Base-by-base conservation (phyloP, 1,284 basidiomycete genomes). In the Pascua sp. region DNA sequence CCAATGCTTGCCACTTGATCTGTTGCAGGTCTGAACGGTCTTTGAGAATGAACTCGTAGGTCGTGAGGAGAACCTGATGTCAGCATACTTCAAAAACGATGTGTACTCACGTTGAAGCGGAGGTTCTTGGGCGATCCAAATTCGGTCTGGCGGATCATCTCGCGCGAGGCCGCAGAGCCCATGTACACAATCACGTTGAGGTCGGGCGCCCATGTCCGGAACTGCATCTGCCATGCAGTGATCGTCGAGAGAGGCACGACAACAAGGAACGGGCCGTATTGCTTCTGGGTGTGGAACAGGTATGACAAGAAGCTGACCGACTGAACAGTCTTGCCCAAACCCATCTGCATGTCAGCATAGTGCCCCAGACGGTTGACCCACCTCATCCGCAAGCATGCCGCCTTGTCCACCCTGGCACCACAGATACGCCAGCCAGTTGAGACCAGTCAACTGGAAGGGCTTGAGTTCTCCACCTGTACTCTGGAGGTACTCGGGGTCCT, bases 171-270 rank as follows among this genome's bases (percentile, higher is more conserved):
- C 0, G 90, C 89, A 41, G 88, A 93, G 51, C 96, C 96, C 66
- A 93, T 95, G 79, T 98, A 99, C 41, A 91, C 90, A 75, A 98
- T 90, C 58, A 96, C 91, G 78, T 98, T 98, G 72, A 98, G 81
- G 62, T 95, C 94, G 5, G 96, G 95, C 2, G 94, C 91, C 96
- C 96, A 99, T 24, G 86, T 83, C 46, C 86, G 85, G 77, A 98
- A 97, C 75, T 98, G 94, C 65, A 85, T 86, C 78, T 96, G 93
- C 96, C 96, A 99, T 15, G 96, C 93, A 2, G 93, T 93, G 67
- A 98, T 92, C 7, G 96, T 99, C 7, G 94, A 98, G 5, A 98
- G 83, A 2, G 96, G 96, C 13, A 98, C 96, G 64, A 99, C 95
- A 62, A 98, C 92, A 49, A 98, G 84, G 83, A 94, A 97, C 2